Evolutionary conservation across 164 flowering plant species (phyloP).

Genomic region (Tinospora cordifolia): DNA sequence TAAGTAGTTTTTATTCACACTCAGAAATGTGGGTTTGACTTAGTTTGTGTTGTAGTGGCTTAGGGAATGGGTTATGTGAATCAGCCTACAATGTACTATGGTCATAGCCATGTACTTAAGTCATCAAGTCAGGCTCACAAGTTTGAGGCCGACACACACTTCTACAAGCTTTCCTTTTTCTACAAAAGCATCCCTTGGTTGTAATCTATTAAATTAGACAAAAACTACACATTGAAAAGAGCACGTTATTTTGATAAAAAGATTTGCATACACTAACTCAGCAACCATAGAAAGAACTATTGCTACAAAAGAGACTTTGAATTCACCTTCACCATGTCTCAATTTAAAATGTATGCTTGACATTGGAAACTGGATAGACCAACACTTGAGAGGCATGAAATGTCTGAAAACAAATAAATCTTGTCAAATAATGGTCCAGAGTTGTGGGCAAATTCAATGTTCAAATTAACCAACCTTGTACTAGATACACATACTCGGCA

Average conservation of each 20-base stretch:
- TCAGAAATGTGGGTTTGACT: too few species aligned
- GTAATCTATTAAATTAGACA: not conserved
- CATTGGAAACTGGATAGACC: slow-evolving; percentile 26
- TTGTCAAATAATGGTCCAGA: not conserved
- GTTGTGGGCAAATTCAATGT: not conserved
- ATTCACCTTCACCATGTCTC: slow-evolving; percentile 23
- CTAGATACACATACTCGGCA: not conserved
- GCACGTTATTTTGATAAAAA: not conserved
- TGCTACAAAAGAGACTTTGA: not conserved
- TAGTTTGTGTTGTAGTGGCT: too few species aligned
- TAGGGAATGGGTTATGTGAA: too few species aligned
- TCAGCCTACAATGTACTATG: too few species aligned
- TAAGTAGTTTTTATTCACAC: too few species aligned
- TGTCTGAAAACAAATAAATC: slow-evolving; percentile 30
- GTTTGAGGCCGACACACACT: not conserved
- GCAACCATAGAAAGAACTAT: not conserved
- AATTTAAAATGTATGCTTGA: slow-evolving; percentile 1
- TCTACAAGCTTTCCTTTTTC: not conserved
- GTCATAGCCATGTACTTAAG: too few species aligned
- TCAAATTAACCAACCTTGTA: not conserved
- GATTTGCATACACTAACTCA: not conserved
- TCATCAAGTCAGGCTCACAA: too few species aligned
- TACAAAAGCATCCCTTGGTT: not conserved
- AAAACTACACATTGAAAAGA: not conserved
- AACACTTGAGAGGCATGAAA: slow-evolving; percentile 19